Base-by-base conservation (phyloP, 2,329 filamentous ascomycete genomes). In the Penicillium nordicum region DNA sequence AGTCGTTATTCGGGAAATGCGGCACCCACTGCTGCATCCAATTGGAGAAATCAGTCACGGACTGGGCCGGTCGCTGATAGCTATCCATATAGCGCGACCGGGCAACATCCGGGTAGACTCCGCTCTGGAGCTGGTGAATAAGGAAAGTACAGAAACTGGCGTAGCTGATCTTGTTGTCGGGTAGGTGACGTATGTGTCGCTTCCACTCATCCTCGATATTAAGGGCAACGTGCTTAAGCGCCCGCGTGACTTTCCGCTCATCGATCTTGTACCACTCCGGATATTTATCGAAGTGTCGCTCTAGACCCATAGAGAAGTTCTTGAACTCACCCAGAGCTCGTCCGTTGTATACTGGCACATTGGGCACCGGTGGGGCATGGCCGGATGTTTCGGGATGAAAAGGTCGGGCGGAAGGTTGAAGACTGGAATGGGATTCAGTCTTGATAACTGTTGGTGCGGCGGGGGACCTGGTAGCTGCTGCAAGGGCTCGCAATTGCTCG, bases 91-190 rank as follows among this genome's bases (percentile, higher is more conserved):
- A 62, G 5, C 27, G 23, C n/a, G 32, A 11, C 23, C 48, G 52
- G 4, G 43, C 53, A 4, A 34, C 12, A 18, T 57, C 48, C 0
- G 47, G 43, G 2, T 32, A 30, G 3, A 41, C 25, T 5, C 50
- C 44, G 9, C 7, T 36, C 11, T 57, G 54, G 6, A 60, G 45
- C 30, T 55, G 45, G 5, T 55, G 46, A 34, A 57, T 50, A 30
- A 62, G 50, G 29, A 62, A 62, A 4, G 52, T 54, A 47, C 58
- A 55, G 45, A 61, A 59, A 7, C n/a, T 44, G 40, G n/a, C 48
- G 18, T 42, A 46, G 18, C 50, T 40, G 36, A 58, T 18, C 29
- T 53, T 38, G 16, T 29, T 48, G 18, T 47, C 52, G 16, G 53
- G 37, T 7, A 25, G 12, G 30, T 52, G 50, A 36, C 41, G 48